Percentiles rank a stretch among this genome's conserved stretches.
Conservation (phyloP, 2,329 filamentous ascomycete genomes). For the Aspergillus sp. region DNA sequence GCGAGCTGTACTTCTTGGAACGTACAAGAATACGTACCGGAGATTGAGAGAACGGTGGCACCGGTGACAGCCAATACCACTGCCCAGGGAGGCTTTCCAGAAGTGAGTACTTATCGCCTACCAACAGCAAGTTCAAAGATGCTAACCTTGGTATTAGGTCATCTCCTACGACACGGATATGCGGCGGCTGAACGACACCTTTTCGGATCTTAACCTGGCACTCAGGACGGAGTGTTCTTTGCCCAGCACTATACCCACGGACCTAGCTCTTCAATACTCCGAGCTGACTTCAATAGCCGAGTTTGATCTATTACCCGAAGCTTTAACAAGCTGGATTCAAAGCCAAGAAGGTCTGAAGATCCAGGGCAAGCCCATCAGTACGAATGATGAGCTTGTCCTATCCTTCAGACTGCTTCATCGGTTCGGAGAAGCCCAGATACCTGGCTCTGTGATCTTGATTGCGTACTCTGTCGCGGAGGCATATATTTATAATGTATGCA, state of each 20-base stretch:
- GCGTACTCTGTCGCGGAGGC: too few relatives aligned
- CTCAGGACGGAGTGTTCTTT: background rate
- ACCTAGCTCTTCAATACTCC: background rate
- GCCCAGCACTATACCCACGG: background rate
- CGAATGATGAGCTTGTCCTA: background rate
- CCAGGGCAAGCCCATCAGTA: background rate
- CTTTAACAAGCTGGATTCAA: background rate
- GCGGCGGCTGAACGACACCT: background rate
- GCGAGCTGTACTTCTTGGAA: background rate
- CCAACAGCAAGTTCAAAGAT: background rate
- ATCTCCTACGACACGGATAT: background rate
- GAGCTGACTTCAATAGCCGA: background rate
- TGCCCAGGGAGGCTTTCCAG: background rate
- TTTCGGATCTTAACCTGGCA: background rate
- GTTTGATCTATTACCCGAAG: background rate
- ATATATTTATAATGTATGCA: too few relatives aligned
- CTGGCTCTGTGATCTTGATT: too few relatives aligned
- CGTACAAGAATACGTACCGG: background rate
- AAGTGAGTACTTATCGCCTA: background rate
- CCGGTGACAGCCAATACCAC: background rate
- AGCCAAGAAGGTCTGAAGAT: background rate
- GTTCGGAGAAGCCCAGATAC: too few relatives aligned
- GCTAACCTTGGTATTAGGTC: background rate
- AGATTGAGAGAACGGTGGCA: background rate
- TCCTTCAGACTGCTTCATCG: background rate